Base-by-base conservation (phyloP, 768 basidiomycete genomes). In the Cantharellus anzutake region DNA sequence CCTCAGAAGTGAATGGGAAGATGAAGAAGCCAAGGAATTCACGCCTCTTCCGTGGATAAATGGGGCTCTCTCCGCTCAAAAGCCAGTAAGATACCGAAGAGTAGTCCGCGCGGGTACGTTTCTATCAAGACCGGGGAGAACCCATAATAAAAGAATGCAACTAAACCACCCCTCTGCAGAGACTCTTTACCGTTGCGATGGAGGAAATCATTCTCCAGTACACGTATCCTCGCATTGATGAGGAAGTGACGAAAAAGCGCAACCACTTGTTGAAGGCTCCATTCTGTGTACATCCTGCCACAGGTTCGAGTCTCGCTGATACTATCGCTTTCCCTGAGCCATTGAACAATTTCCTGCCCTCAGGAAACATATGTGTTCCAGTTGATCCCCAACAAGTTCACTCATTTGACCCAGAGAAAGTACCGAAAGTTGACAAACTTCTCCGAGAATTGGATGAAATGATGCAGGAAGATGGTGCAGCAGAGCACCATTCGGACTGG, bases 211-310 rank as follows among this genome's bases (percentile, higher is more conserved):
- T 96, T 53, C 73, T 99, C 7, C 85, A 90, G 65, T 97, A 96
- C 70, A 94, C 87, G 0, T 99, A 98, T 70, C 94, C 94, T 1
- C 82, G 96, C 7, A 78, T 99, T 59, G 96, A 99, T 70, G 86
- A 87, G 11, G 96, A 99, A 70, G 96, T 99, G 38, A 93, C 92
- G 2, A 94, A 98, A 67, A 89, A 93, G 67, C 79, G 92, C 56
- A 98, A 99, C 72, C 96, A 99, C 74, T 77, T 99, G 73, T 79
- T 99, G 59, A 99, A 99, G 71, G 85, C 90, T 29, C 96, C 96
- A 0, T 99, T 99, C 71, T 96, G 93, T 68, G 75, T 98, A 0
- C 96, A 99, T 70, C 96, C 96, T 0, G 88, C 88, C 63, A 99
- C 96, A 2, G 72, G 73, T 73, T 16, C 63, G 71, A 64, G 20